phyloP scores from a whole-genome alignment of 1,139 yeast species.

The Taphrina confusa region DNA sequence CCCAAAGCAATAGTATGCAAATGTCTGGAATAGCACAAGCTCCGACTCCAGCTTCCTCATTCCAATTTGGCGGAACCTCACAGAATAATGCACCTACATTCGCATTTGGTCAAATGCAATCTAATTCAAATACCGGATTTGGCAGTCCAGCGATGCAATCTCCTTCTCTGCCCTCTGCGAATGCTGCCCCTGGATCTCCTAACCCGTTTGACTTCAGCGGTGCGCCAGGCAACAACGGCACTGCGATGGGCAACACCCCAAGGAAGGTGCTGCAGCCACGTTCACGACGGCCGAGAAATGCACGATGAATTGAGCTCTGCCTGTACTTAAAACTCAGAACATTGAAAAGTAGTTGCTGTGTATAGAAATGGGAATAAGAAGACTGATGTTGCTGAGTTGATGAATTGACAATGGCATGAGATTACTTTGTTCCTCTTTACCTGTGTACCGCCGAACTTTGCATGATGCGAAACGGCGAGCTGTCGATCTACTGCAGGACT shows the following conservation, averaged over 20 bases:
- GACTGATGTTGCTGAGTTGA: too few species aligned
- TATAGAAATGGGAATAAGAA: too few species aligned
- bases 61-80: slow-evolving; percentile 1
- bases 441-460: too few species aligned
- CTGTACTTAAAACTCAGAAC: too few species aligned
- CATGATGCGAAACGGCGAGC: too few species aligned
- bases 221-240: background rate
- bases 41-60: background rate
- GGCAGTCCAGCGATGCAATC: slow-evolving; percentile 11
- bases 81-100: slow-evolving; percentile 1
- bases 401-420: too few species aligned
- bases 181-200: slow-evolving; percentile 19
- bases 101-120: slow-evolving; percentile 8
- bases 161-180: slow-evolving; percentile 5
- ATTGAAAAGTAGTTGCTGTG: too few species aligned
- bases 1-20: background rate
- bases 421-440: too few species aligned
- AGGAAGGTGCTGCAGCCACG: slow-evolving; percentile 7
- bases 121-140: background rate
- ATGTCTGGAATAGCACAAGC: too few species aligned
- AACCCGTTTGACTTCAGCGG: slow-evolving; percentile 11
- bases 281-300: slow-evolving; percentile 15
- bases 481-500: too few species aligned
- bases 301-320: background rate
- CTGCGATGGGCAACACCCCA: background rate